Evolutionary conservation across 2,329 filamentous ascomycete genomes (phyloP), one percentile per base, ranked within the genome.

Genomic region (Colletotrichum cereale): DNA sequence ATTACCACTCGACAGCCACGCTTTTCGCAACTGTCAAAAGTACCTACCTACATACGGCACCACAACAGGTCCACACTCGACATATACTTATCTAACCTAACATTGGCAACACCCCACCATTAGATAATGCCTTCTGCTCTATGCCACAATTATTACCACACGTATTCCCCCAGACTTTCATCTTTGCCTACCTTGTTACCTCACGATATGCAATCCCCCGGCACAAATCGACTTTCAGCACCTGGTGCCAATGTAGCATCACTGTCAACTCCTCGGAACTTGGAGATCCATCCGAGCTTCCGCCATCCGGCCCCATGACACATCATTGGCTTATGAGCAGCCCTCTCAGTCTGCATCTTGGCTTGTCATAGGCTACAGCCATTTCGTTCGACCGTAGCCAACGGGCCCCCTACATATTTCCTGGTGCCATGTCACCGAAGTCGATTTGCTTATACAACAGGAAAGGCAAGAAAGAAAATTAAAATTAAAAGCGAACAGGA

Each of bases 91-190:
- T 69, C 65, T 72, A 72, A 72, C 64, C 58, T 69, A 26, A 50
- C 63, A 47, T 72, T 72, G 69, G 66, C 65, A 34, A 52, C 31
- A 57, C 57, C 44, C 65, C 69, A 69, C 60, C 47, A 58, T 68
- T 63, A 24, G 52, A 52, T 71, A 71, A 71, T 71, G 44, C 42
- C 50, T 57, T 62, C 40, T 52, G 29, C 12, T 47, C 50, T 26
- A 47, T 62, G 31, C 34, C 64, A 38, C 56, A 21, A 62, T n/a
- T 36, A 29, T 71, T 58, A 57, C 63, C 57, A 67, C 29, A 36
- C 29, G 18, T 40, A 62, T 55, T 44, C 65, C 68, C 52, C 58
- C 16, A 44, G 34, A 44, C 64, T 67, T n/a, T 38, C 50, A 38
- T 44, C 57, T 42, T 67, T 50, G 52, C 50, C 47, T 48, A 56